A percentile compares a stretch with the other conserved stretches of the same genome.
These are phyloP conservation scores for Rhodamnia argentea DNA, from an alignment of 345 rosid genomes.

Conservation along the genomic window DNA sequence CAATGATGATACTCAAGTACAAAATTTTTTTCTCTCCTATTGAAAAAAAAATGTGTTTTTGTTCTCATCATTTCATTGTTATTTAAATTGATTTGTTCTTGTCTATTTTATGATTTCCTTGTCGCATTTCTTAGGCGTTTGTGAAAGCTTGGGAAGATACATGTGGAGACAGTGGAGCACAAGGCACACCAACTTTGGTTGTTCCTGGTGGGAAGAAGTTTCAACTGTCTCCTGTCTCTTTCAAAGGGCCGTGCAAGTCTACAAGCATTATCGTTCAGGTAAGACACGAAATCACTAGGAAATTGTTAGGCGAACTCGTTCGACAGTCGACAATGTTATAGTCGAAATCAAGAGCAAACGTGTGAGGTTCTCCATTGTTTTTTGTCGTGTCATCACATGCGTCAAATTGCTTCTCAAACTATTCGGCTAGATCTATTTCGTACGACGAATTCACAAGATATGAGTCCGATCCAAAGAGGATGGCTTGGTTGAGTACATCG, in stretches of 20 bases:
- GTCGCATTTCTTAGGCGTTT: slow-evolving; percentile 15
- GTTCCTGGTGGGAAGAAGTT: slow-evolving; percentile 7
- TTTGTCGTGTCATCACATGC: background rate
- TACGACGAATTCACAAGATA: background rate
- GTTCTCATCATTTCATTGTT: background rate
- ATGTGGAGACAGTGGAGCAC: slow-evolving; percentile 1
- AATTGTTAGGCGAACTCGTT: background rate
- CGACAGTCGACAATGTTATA: background rate
- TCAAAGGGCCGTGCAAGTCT: slow-evolving; percentile 24
- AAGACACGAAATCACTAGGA: background rate
- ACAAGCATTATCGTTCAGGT: background rate
- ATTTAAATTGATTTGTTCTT: background rate
- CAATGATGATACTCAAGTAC: background rate
- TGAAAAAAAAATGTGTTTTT: background rate
- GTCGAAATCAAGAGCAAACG: background rate
- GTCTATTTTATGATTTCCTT: background rate
- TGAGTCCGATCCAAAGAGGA: background rate
- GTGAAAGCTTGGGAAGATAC: slow-evolving; percentile 10
- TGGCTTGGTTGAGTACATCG: background rate
- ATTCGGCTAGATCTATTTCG: background rate
- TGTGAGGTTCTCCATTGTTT: fast-evolving
- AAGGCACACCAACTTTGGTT: background rate
- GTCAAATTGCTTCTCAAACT: background rate
- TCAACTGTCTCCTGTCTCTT: slow-evolving; percentile 2
- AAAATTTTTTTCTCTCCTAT: background rate